Conservation (phyloP, 306 rosid species). For the Lathyrus aphaca region DNA sequence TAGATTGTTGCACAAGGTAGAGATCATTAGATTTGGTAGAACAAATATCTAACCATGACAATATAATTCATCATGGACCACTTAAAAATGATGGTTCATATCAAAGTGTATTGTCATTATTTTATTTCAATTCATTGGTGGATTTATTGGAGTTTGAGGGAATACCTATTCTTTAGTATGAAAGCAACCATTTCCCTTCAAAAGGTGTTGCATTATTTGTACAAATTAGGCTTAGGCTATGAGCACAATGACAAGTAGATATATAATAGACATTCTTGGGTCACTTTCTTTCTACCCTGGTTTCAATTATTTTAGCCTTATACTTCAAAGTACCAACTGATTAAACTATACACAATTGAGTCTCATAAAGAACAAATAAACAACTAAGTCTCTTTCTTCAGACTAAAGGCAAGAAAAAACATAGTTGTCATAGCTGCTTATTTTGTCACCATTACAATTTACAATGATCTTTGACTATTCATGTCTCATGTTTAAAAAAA, state of each 20-base stretch:
- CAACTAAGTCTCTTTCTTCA: conserved; percentile 24
- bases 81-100: neutral
- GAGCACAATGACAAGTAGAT: conserved; percentile 10
- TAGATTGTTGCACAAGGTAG: neutral
- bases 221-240: conserved; percentile 11
- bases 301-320: conserved; percentile 21
- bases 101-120: neutral
- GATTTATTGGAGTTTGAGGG: conserved; percentile 13
- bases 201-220: conserved; percentile 24
- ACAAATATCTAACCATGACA: neutral
- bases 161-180: conserved; percentile 6
- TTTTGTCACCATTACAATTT: conserved; percentile 34
- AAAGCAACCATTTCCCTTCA: conserved; percentile 15
- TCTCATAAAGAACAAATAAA: neutral
- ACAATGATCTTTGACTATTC: conserved; percentile 29
- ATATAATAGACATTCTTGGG: conserved; percentile 1
- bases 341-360: conserved; percentile 21
- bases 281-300: conserved; percentile 27
- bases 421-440: conserved; percentile 20
- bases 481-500: conserved; percentile 41
- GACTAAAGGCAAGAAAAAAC: conserved; percentile 33
- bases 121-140: neutral
- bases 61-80: neutral
- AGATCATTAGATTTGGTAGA: neutral
- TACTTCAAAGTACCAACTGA: conserved; percentile 2